phyloP scores from a whole-genome alignment of 495 filamentous ascomycete species.

The Xylaria acuta region DNA sequence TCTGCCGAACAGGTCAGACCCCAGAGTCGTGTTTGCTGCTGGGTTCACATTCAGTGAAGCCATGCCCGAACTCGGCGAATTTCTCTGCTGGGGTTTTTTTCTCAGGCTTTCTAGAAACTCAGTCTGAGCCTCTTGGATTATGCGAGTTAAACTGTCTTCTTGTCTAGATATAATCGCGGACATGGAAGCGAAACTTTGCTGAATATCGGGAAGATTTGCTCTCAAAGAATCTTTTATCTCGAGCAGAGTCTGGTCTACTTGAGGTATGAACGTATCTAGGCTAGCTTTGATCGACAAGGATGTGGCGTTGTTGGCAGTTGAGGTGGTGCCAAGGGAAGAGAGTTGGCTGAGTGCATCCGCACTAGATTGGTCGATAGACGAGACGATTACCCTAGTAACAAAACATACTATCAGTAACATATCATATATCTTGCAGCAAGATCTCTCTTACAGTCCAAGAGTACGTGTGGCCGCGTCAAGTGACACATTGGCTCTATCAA shows the following conservation, averaged over 20 bases:
- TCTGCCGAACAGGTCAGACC: neutral
- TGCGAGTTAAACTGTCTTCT: neutral
- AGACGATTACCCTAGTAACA: neutral
- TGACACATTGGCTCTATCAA: constrained; percentile 10
- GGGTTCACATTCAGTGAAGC: neutral
- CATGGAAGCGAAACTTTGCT: neutral
- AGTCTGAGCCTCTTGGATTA: neutral
- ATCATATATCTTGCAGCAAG: neutral
- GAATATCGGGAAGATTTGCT: neutral
- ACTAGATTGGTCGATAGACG: constrained; percentile 11
- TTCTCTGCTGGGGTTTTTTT: neutral
- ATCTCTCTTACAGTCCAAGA: constrained; percentile 2
- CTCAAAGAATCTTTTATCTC: neutral
- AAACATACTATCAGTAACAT: neutral
- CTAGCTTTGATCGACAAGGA: neutral
- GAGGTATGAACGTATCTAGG: constrained; percentile 14
- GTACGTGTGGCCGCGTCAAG: neutral
- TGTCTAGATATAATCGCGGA: neutral
- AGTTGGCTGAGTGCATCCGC: constrained; percentile 1
- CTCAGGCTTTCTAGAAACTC: neutral
- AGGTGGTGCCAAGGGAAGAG: neutral
- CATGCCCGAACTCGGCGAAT: neutral
- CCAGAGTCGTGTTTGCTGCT: neutral
- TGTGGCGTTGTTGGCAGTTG: neutral
- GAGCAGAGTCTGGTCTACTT: neutral